Evolutionary conservation across 306 rosid genomes (phyloP), one percentile per base, ranked within the genome.

Genomic region (Malus sylvestris): DNA sequence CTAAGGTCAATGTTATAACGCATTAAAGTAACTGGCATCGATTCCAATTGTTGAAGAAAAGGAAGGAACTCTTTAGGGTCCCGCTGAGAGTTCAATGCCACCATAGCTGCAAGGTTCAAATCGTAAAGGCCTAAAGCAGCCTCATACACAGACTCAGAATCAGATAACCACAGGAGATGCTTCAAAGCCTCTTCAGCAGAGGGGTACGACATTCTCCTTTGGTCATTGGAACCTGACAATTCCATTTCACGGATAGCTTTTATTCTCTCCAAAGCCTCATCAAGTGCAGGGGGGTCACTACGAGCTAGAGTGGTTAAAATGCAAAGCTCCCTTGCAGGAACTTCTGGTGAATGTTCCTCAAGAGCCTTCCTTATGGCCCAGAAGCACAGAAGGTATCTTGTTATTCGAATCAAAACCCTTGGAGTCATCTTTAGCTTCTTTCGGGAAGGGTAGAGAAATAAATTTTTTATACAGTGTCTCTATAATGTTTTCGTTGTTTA

Each of bases 11-110:
- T 92, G 75, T 89, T 92, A 81, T 92, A 95, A 83, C 91, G 85
- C 99, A 92, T 95, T 76, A 95, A 72, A 30, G 67, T 78, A 65
- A 77, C 77, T 2, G 97, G 96, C 93, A 91, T 78, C 30, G 68
- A 78, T 84, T 95, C 93, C 87, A 95, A 86, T 81, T 89, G 91
- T 77, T 95, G 96, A 74, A 95, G 87, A 77, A 88, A 91, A 57
- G 99, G 97, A 76, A 95, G 93, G 79, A 95, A 95, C 53, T 95
- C 97, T 81, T 95, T 95, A 73, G 99, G 99, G 83, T 95, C 99
- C 72, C 87, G 86, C 88, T 90, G 98, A 45, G 99, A 96, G 88
- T 95, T 92, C 84, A 95, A 80, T 78, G 99, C 98, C 72, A 95
- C 98, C 73, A 95, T 92, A 77, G 98, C 99, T 49, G 99, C 87